Conservation (phyloP, 106 monocot species). For the Dioscorea dumetorum region DNA sequence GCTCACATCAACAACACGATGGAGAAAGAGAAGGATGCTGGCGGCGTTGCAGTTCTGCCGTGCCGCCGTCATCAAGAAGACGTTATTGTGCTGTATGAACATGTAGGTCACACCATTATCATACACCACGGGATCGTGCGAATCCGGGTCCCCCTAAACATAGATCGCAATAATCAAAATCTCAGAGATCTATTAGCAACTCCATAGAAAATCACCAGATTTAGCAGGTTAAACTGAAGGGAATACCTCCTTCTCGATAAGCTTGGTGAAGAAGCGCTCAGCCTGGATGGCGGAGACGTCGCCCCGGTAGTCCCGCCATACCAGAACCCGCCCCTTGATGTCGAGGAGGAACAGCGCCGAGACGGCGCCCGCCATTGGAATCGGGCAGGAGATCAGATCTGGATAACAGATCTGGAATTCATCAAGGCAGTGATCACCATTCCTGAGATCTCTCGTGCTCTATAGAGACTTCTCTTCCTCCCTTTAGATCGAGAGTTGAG, state of each 20-base stretch:
- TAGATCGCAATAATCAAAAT: background rate
- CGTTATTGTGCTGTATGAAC: slow-evolving; percentile 95
- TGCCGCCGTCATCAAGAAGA: slow-evolving; percentile 81
- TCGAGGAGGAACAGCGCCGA: slow-evolving; percentile 95
- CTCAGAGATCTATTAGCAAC: background rate
- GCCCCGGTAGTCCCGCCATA: slow-evolving; percentile 95
- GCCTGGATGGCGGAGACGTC: slow-evolving; percentile 89
- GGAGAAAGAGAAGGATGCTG: slow-evolving; percentile 85
- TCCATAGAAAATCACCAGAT: background rate
- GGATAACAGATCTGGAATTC: no score
- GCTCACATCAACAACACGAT: slow-evolving; percentile 74
- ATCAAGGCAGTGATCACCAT: no score
- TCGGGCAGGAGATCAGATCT: background rate
- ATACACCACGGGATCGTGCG: slow-evolving; percentile 69
- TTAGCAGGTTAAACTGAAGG: background rate
- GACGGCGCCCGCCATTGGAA: slow-evolving; percentile 80
- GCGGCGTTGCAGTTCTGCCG: slow-evolving; percentile 92
- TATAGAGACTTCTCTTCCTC: no score
- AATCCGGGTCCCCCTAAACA: slow-evolving; percentile 68
- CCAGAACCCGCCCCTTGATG: slow-evolving; percentile 88
- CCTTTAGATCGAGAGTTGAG: no score
- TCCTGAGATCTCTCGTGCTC: no score
- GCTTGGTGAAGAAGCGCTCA: slow-evolving; percentile 94
- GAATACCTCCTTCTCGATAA: slow-evolving; percentile 75
- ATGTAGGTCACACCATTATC: slow-evolving; percentile 90